Conservation (phyloP, 2,329 filamentous ascomycete species). For the Lachnellula arida region DNA sequence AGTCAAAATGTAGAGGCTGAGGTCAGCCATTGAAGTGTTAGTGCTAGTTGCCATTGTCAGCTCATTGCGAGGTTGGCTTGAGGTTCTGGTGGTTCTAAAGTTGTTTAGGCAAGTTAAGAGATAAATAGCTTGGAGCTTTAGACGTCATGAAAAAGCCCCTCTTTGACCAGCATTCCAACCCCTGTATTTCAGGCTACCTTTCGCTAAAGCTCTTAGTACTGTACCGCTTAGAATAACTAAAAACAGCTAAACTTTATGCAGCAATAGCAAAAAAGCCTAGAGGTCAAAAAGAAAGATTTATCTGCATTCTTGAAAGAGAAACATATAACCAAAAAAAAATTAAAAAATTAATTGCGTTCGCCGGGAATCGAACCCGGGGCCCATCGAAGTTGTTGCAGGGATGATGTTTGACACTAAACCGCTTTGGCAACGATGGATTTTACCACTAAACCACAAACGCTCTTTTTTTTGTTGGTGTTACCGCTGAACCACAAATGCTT, state of each 20-base stretch:
- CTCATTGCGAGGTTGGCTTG: neutral
- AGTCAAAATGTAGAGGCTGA: conserved; percentile 75
- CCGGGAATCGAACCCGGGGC: conserved; percentile 9
- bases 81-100: neutral
- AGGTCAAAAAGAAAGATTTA: neutral
- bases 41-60: conserved; percentile 7
- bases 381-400: neutral
- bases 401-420: neutral
- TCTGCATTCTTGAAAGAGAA: too few species aligned
- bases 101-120: neutral
- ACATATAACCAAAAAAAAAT: neutral
- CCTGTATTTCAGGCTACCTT: too few species aligned
- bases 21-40: conserved; percentile 37
- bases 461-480: too few species aligned
- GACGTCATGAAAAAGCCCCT: neutral
- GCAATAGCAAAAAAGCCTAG: neutral
- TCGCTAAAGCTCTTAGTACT: too few species aligned
- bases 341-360: neutral
- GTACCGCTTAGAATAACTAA: too few species aligned
- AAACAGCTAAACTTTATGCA: too few species aligned
- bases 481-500: too few species aligned
- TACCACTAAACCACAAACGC: conserved; percentile 8
- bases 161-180: too few species aligned
- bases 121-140: neutral
- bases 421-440: conserved; percentile 6